Evolutionary conservation across 139 green algal species (phyloP).

Genomic region (Parachlorella kessleri): DNA sequence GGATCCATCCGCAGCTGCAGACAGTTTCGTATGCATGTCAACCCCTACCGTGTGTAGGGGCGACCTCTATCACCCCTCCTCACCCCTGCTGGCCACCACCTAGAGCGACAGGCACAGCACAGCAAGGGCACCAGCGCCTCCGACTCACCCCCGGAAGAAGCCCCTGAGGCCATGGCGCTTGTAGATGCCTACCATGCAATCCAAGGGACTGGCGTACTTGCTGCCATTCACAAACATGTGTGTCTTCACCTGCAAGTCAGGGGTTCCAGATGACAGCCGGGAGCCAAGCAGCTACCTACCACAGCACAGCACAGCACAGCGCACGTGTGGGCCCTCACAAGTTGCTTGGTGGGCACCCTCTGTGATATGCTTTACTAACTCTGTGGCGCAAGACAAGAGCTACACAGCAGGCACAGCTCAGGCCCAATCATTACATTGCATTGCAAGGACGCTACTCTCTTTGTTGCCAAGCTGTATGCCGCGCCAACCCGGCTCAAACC

Average conservation of each 20-base stretch:
- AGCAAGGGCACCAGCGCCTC: too few species aligned
- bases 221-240: conserved; percentile 33
- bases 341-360: background rate
- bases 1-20: too few species aligned
- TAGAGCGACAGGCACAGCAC: too few species aligned
- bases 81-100: too few species aligned
- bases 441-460: too few species aligned
- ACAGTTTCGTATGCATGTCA: too few species aligned
- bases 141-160: conserved; percentile 55
- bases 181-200: conserved; percentile 45
- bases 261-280: too few species aligned
- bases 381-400: background rate
- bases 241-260: conserved; percentile 22
- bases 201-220: conserved; percentile 26
- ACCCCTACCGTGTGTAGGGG: too few species aligned
- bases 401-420: conserved; percentile 31
- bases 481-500: too few species aligned
- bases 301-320: background rate
- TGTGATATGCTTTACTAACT: background rate
- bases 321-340: background rate
- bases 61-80: too few species aligned
- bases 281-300: too few species aligned
- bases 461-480: too few species aligned
- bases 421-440: conserved; percentile 88
- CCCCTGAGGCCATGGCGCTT: conserved; percentile 46